Percentiles rank a stretch among this genome's conserved stretches.
phyloP scores from a whole-genome alignment of 108 stramenopile species.

The Parietichytrium sp. region DNA sequence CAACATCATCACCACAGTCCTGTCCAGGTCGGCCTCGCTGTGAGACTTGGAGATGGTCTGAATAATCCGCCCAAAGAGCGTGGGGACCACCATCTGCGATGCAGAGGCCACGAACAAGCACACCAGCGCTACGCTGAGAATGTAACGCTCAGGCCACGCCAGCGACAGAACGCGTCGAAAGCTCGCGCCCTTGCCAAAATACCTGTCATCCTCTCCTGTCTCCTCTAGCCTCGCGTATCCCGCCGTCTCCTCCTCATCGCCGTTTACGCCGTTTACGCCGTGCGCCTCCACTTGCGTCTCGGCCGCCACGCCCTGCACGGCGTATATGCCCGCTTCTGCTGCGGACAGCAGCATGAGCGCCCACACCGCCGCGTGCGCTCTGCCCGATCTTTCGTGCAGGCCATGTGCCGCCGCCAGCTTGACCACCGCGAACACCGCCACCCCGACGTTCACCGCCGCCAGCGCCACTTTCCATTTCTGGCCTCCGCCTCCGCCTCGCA shows the following conservation, averaged over 20 bases:
- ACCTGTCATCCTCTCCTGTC: background rate
- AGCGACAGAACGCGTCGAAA: background rate
- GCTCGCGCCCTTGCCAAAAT: conserved; percentile 26
- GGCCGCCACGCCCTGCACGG: background rate
- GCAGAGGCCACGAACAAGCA: background rate
- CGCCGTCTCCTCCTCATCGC: background rate
- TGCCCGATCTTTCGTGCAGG: background rate
- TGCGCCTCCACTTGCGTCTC: background rate
- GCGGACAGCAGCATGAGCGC: background rate
- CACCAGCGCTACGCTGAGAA: background rate
- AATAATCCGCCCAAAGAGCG: conserved; percentile 5
- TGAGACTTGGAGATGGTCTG: background rate
- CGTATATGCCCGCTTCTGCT: background rate
- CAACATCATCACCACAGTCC: background rate
- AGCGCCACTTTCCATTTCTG: too few species aligned
- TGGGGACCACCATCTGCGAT: background rate
- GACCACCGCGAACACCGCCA: background rate
- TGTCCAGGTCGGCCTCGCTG: background rate
- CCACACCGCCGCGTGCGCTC: background rate
- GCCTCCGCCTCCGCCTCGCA: too few species aligned
- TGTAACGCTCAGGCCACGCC: conserved; percentile 37
- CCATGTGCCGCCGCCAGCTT: conserved; percentile 19
- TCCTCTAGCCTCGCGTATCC: conserved; percentile 10
- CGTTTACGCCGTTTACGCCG: background rate
- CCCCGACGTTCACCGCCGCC: background rate